Evolutionary conservation across 2,329 filamentous ascomycete species (phyloP).

Genomic region (Corynespora cassiicola): DNA sequence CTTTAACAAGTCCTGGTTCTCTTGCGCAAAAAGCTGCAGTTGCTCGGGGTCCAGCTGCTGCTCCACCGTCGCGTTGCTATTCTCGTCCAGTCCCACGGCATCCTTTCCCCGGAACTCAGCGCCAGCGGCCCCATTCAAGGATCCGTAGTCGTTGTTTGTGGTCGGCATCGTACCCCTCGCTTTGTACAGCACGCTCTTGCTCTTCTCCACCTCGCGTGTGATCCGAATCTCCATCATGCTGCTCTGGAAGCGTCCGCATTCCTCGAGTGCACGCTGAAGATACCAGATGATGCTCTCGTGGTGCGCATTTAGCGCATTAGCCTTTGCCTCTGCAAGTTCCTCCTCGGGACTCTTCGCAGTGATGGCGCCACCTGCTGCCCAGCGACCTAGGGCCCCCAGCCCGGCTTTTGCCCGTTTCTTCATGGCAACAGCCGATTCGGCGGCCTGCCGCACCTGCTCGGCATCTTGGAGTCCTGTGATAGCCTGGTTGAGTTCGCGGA

Average conservation of each 20-base stretch:
- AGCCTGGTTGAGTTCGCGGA: slow-evolving; percentile 82
- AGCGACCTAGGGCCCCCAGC: slow-evolving; percentile 72
- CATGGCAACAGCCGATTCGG: slow-evolving; percentile 71
- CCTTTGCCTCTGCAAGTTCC: slow-evolving; percentile 71
- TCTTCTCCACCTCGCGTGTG: slow-evolving; percentile 85
- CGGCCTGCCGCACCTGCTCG: slow-evolving; percentile 80
- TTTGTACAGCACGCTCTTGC: slow-evolving; percentile 82
- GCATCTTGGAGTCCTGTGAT: slow-evolving; percentile 82
- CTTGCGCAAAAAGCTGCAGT: slow-evolving; percentile 89
- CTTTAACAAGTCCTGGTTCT: slow-evolving; percentile 90
- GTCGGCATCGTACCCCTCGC: slow-evolving; percentile 50
- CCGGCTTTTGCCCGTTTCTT: slow-evolving; percentile 70
- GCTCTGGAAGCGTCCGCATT: slow-evolving; percentile 79
- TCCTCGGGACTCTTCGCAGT: slow-evolving; percentile 70
- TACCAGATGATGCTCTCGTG: slow-evolving; percentile 86
- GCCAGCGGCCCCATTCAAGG: slow-evolving; percentile 20
- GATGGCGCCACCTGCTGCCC: slow-evolving; percentile 63
- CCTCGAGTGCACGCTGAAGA: slow-evolving; percentile 75
- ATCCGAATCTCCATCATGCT: slow-evolving; percentile 93
- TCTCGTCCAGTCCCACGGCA: slow-evolving; percentile 26
- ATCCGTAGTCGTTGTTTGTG: slow-evolving; percentile 24
- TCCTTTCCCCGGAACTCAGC: slow-evolving; percentile 34
- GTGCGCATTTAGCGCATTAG: slow-evolving; percentile 71
- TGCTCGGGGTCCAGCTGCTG: slow-evolving; percentile 80
- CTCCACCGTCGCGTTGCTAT: slow-evolving; percentile 48